Conservation (phyloP, 306 rosid species). For the Rosa persica region DNA sequence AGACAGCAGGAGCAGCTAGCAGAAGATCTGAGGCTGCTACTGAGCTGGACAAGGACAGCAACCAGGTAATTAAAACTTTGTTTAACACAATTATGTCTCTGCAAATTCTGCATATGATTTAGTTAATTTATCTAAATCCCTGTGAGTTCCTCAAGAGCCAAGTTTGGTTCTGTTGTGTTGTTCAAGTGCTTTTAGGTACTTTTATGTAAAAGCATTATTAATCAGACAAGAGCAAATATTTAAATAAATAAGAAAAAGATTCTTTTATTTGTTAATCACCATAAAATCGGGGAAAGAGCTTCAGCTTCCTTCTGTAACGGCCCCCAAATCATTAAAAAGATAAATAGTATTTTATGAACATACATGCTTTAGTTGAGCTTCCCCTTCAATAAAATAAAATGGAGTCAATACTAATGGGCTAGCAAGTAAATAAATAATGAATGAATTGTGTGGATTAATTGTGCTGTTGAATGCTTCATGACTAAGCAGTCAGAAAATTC, state of each 20-base stretch:
- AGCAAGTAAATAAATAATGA: neutral
- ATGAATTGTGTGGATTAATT: slow-evolving; percentile 12
- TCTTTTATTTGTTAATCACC: slow-evolving; percentile 26
- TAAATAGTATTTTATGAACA: slow-evolving; percentile 10
- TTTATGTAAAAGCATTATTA: slow-evolving; percentile 12
- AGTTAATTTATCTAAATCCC: neutral
- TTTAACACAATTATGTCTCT: slow-evolving; percentile 1
- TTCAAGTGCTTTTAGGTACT: neutral
- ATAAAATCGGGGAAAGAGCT: slow-evolving; percentile 25
- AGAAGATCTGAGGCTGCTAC: slow-evolving; percentile 36
- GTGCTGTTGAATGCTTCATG: slow-evolving; percentile 17
- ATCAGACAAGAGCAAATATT: slow-evolving; percentile 11
- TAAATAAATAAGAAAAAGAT: neutral
- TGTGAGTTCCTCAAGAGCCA: slow-evolving; percentile 11
- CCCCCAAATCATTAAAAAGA: slow-evolving; percentile 21
- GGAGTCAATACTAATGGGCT: slow-evolving; percentile 18
- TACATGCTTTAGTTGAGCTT: slow-evolving; percentile 15
- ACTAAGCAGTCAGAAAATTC: neutral
- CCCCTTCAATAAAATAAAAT: slow-evolving; percentile 10
- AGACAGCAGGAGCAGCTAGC: slow-evolving; percentile 31
- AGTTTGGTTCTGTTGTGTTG: slow-evolving; percentile 2
- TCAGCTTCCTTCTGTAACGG: slow-evolving; percentile 19
- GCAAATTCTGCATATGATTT: slow-evolving; percentile 1
- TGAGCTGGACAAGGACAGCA: slow-evolving; percentile 42
- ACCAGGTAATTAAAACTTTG: slow-evolving; percentile 50